Conservation (phyloP, 1,139 yeast species). For the Yamadazyma sp. region DNA sequence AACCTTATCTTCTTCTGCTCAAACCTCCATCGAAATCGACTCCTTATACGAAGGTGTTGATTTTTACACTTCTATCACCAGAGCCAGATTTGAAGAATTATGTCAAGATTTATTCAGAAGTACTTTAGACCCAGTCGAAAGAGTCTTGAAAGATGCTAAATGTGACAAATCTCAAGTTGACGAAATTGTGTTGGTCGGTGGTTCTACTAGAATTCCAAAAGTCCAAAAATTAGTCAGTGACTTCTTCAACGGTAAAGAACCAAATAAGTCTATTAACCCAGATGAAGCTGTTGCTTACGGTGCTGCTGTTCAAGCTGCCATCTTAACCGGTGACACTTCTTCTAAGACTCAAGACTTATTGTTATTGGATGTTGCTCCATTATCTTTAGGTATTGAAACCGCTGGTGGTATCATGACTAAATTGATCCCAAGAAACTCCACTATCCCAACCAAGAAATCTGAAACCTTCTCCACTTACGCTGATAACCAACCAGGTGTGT, state of each 20-base stretch:
- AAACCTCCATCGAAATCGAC: slow-evolving; percentile 96
- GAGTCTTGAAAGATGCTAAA: slow-evolving; percentile 95
- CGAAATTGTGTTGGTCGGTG: slow-evolving; percentile 98
- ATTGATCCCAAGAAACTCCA: slow-evolving; percentile 99
- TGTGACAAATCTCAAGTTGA: slow-evolving; percentile 84
- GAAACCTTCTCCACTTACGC: slow-evolving; percentile 99
- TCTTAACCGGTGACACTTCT: slow-evolving; percentile 96
- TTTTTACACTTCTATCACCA: slow-evolving; percentile 93
- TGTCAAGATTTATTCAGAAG: slow-evolving; percentile 94
- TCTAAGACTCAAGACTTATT: slow-evolving; percentile 96
- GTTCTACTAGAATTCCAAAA: slow-evolving; percentile 99
- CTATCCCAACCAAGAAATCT: slow-evolving; percentile 99
- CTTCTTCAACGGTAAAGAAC: slow-evolving; percentile 97
- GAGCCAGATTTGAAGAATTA: slow-evolving; percentile 96
- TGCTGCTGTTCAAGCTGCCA: slow-evolving; percentile 99
- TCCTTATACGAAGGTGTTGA: slow-evolving; percentile 96
- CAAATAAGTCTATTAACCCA: slow-evolving; percentile 96
- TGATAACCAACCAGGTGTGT: slow-evolving; percentile 99
- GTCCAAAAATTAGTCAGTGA: slow-evolving; percentile 96
- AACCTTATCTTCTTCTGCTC: slow-evolving; percentile 95
- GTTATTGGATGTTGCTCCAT: slow-evolving; percentile 97
- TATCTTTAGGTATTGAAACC: slow-evolving; percentile 95
- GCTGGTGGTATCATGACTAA: slow-evolving; percentile 99
- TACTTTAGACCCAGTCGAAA: slow-evolving; percentile 96
- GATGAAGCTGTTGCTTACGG: slow-evolving; percentile 99